phyloP scores from a whole-genome alignment of 768 basidiomycete species.

The Lactarius hengduanensis region DNA sequence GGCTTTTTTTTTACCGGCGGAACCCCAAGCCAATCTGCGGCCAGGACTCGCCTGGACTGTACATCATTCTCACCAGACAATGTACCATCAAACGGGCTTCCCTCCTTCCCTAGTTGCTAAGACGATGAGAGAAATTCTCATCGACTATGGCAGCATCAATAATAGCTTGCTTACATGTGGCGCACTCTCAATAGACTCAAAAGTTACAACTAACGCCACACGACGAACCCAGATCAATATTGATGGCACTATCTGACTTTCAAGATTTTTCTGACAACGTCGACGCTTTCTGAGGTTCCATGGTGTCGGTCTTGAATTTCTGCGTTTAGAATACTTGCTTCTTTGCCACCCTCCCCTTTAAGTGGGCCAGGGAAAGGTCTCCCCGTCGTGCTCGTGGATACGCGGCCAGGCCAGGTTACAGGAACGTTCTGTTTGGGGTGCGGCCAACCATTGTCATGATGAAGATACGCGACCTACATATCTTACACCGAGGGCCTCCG shows the following conservation, averaged over 20 bases:
- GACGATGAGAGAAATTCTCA: background rate
- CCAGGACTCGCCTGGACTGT: too few relatives aligned
- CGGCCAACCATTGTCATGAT: background rate
- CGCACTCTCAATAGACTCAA: background rate
- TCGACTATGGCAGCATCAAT: background rate
- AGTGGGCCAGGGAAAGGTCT: background rate
- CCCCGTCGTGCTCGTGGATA: background rate
- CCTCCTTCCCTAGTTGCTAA: constrained; percentile 12
- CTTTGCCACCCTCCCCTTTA: background rate
- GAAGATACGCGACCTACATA: too few relatives aligned
- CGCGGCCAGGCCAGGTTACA: too few relatives aligned
- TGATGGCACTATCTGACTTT: background rate
- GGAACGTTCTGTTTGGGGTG: background rate
- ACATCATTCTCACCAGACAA: background rate
- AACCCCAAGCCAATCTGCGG: background rate
- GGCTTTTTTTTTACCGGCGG: background rate
- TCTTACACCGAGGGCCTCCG: background rate
- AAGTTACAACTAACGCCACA: background rate
- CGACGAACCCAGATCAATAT: background rate
- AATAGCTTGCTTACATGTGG: background rate
- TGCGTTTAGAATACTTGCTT: background rate
- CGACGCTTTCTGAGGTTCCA: background rate
- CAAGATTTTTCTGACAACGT: background rate
- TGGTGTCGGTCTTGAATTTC: background rate
- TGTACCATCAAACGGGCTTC: background rate